phyloP scores from a whole-genome alignment of 2,329 filamentous ascomycete species.

The Camptophora hylomeconis region DNA sequence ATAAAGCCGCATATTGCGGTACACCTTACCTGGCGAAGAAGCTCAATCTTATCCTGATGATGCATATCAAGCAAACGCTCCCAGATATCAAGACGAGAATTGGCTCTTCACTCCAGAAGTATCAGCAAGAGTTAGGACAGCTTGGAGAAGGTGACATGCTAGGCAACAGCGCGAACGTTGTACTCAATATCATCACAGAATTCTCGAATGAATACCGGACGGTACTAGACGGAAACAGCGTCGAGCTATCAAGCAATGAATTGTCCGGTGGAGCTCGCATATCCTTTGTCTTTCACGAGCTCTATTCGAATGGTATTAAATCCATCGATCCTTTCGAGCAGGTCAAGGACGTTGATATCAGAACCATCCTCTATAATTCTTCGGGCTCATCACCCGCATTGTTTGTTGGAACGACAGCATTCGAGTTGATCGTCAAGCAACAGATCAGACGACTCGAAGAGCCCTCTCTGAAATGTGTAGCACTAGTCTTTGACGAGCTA shows the following conservation, averaged over 20 bases:
- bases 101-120: conserved; percentile 85
- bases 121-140: conserved; percentile 63
- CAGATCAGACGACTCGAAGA: conserved; percentile 96
- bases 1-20: conserved; percentile 97
- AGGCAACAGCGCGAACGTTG: conserved; percentile 80
- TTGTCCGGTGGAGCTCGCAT: conserved; percentile 95
- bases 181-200: conserved; percentile 97
- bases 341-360: conserved; percentile 94
- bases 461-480: conserved; percentile 93
- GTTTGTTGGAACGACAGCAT: conserved; percentile 95
- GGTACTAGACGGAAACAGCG: conserved; percentile 90
- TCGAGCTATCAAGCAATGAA: conserved; percentile 85
- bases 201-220: conserved; percentile 97
- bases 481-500: conserved; percentile 90
- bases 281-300: conserved; percentile 97
- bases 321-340: conserved; percentile 94
- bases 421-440: conserved; percentile 96
- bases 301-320: conserved; percentile 96
- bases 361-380: conserved; percentile 95
- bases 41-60: conserved; percentile 97
- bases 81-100: conserved; percentile 98
- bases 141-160: conserved; percentile 80
- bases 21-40: conserved; percentile 94
- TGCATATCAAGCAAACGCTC: conserved; percentile 99
- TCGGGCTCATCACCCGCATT: conserved; percentile 95